Conservation (phyloP, 371 early-diverging fungal genomes). For the Thermomucor indicae-seudaticae region DNA sequence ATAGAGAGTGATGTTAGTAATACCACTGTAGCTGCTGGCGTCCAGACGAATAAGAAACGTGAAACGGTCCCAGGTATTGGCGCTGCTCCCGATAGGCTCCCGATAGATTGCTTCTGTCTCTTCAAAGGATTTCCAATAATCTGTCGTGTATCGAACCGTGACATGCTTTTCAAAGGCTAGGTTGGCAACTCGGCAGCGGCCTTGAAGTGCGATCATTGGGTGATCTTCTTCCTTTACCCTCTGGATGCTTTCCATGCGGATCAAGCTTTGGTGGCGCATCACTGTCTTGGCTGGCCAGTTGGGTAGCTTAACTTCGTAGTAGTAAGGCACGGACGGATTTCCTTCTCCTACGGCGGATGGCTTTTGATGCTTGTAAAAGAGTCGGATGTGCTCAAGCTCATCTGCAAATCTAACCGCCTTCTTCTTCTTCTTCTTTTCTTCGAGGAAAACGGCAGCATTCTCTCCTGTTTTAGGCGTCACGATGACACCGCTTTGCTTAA, state of each 20-base stretch:
- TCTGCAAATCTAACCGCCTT: conserved; percentile 32
- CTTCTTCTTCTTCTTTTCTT: conserved; percentile 11
- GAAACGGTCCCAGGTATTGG: conserved; percentile 38
- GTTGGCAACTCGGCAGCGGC: conserved; percentile 70
- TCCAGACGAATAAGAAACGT: conserved; percentile 15
- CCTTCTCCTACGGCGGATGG: conserved; percentile 43
- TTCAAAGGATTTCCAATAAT: conserved; percentile 64
- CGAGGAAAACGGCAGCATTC: background rate
- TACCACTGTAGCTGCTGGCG: background rate
- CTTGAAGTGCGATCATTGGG: conserved; percentile 37
- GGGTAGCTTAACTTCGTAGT: conserved; percentile 10
- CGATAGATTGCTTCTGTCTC: conserved; percentile 55
- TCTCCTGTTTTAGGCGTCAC: background rate
- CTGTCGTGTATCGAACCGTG: conserved; percentile 58
- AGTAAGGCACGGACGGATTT: conserved; percentile 24
- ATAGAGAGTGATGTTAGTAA: conserved; percentile 10
- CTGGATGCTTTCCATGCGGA: conserved; percentile 27
- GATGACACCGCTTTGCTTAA: background rate
- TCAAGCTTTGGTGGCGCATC: conserved; percentile 1
- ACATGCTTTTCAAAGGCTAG: conserved; percentile 77
- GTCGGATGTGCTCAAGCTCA: conserved; percentile 54
- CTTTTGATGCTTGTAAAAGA: conserved; percentile 54
- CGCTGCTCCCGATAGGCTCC: conserved; percentile 32
- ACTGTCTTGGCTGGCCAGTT: conserved; percentile 27
- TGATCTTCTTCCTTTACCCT: conserved; percentile 23